A percentile compares a stretch with the other conserved stretches of the same genome.
Evolutionary conservation across 805 yeast genomes (phyloP).

Genomic region (Schizosaccharomyces lindneri): DNA sequence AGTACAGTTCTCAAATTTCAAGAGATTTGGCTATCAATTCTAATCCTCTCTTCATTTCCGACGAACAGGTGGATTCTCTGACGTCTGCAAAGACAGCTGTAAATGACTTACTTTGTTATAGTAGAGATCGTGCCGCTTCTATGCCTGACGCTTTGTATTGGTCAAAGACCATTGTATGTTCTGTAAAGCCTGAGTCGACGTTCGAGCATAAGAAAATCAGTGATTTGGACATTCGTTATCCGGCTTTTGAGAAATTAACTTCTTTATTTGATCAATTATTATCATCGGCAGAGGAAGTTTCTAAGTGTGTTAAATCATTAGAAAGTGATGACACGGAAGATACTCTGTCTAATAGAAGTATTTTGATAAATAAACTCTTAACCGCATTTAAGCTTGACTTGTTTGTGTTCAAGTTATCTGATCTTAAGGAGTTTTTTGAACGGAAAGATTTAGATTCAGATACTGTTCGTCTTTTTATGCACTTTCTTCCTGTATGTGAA

Average conservation of each 20-base stretch:
- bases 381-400: no score
- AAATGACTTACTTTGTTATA: neutral
- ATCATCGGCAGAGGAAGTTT: no score
- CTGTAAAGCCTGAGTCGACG: no score
- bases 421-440: neutral
- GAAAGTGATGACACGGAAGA: no score
- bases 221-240: no score
- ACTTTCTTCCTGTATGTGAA: neutral
- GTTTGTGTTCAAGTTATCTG: no score
- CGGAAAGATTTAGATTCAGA: neutral
- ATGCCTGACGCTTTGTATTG: neutral
- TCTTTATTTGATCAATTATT: no score
- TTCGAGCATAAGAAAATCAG: no score
- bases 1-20: neutral
- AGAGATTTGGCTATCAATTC: neutral
- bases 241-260: no score
- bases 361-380: no score
- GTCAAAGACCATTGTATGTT: neutral
- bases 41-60: neutral
- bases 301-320: no score
- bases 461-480: neutral
- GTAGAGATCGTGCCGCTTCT: neutral
- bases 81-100: neutral
- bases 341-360: no score
- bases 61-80: neutral